Evolutionary conservation across 352 stramenopile species (phyloP), one percentile per base, ranked within the genome.

Genomic region (Thraustochytrium striatum): DNA sequence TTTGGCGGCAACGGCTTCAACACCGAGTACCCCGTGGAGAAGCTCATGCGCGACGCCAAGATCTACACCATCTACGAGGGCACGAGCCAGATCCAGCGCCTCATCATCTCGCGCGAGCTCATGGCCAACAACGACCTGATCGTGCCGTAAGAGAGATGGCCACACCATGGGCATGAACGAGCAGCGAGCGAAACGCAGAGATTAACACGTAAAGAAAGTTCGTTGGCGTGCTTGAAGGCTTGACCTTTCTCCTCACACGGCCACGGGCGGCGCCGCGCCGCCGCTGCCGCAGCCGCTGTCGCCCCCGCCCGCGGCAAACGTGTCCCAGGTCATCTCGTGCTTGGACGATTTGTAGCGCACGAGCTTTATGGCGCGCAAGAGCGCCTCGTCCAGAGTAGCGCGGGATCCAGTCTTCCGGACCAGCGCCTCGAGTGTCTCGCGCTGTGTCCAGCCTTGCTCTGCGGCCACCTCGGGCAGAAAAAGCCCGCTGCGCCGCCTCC

Each of bases 41-140:
- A 95, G 85, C 88, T 95, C 78, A 93, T 93, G 83, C 88, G 91
- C 61, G 91, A 96, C 58, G 88, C 88, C 68, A 94, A 94, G 85
- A 94, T 96, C 78, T 94, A 93, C 83, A 87, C 93, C 82, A 94
- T 96, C 81, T 96, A 96, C 86, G 91, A 96, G 69, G 91, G 91
- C 58, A 95, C 91, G 78, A 93, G 87, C 57, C 90, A 96, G 83
- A 95, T 96, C 83, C 90, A 95, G 84, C 88, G 89, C 69, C 87
- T 95, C 83, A 91, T 96, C 80, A 92, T 96, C 81, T 88, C 88
- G 72, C 92, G 93, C 84, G 88, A 94, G 57, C 87, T 96, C 75
- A 89, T 94, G 78, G 85, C 87, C 36, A 72, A 84, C 47, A 43
- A 32, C 68, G 25, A 32, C 35, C 52, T 81, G 3, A n/a, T 83